Evolutionary conservation across 1,284 basidiomycete genomes (phyloP), one percentile per base, ranked within the genome.

Genomic region (Hemileia vastatrix): DNA sequence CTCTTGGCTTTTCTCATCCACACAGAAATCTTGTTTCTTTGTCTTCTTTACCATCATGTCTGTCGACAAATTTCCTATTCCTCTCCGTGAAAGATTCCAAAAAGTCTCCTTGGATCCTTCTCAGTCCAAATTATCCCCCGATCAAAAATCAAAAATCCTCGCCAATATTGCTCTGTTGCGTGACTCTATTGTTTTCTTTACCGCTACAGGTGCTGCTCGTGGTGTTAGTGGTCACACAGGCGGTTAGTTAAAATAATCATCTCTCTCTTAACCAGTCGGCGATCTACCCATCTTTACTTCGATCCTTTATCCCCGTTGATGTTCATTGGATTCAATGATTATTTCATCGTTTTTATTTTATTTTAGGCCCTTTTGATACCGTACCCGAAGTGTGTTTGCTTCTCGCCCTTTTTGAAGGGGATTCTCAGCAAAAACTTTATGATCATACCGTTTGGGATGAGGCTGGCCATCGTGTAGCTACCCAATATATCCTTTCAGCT

Each of bases 321-420:
- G 3, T 31, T 36, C 19, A n/a, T n/a, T 31, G 50, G 24, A 64
- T 51, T 4, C 15, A 2, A 19, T 51, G 18, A 6, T n/a, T 5
- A 2, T 19, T 18, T 50, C 40, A 15, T 48, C 24, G 3, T 23
- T 31, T 2, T 31, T 11, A 27, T 50, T 6, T 15, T 31, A 52
- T 32, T 84, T 86, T 86, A 69, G 88, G 88, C 71, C 86, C 88
- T 3, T 90, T 83, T 72, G 88, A 90, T 75, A 90, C 88, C 32
- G 85, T 87, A 8, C 87, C 86, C 0, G 87, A 90, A 77, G 84
- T 88, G 43, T 83, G 82, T 74, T 82, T 89, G 65, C 78, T 88
- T 52, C 81, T 88, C 45, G 80, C 83, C 47, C 78, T 89, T 64
- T 86, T 89, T 73, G 81, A 84, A 56, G 83, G 83, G 11, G 80